Percentiles rank a stretch among this genome's conserved stretches.
Evolutionary conservation across 768 basidiomycete genomes (phyloP).

Genomic region (Rhizopogon vulgaris): DNA sequence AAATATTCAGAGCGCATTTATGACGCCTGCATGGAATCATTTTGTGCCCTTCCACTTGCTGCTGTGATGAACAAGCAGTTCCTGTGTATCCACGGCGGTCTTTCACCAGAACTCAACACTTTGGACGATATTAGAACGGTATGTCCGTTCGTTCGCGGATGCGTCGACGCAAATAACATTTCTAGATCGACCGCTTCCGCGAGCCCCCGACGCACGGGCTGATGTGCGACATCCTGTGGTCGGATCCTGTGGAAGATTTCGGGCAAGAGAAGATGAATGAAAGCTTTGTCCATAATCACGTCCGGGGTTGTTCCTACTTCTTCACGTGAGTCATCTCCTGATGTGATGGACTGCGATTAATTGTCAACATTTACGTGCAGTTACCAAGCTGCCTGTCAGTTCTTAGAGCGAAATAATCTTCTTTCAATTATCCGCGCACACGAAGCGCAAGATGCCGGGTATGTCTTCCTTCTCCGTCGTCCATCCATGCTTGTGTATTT

Average conservation of each 20-base stretch:
- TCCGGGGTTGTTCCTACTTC: conserved; percentile 96
- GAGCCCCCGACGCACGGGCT: conserved; percentile 96
- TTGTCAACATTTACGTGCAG: conserved; percentile 32
- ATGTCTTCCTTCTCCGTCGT: conserved; percentile 15
- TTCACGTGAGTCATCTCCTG: conserved; percentile 51
- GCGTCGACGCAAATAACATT: not conserved
- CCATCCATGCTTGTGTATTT: not conserved
- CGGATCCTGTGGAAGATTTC: conserved; percentile 97
- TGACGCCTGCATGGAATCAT: conserved; percentile 97
- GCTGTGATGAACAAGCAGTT: conserved; percentile 99
- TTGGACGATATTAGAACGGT: conserved; percentile 91
- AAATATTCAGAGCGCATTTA: conserved; percentile 97
- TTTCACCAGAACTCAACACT: conserved; percentile 92
- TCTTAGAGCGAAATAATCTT: conserved; percentile 95
- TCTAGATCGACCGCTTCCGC: conserved; percentile 92
- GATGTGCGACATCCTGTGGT: conserved; percentile 99
- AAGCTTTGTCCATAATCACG: conserved; percentile 92
- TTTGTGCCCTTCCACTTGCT: conserved; percentile 91
- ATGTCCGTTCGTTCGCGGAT: conserved; percentile 21
- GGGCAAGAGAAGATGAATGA: conserved; percentile 90
- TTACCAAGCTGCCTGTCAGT: conserved; percentile 94
- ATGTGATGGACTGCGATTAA: not conserved
- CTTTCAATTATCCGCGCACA: conserved; percentile 97
- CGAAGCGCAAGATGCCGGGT: conserved; percentile 99
- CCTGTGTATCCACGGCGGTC: conserved; percentile 94